Evolutionary conservation across 1,284 basidiomycete species (phyloP).

Genomic region (Pseudozyma tsukubaensis): DNA sequence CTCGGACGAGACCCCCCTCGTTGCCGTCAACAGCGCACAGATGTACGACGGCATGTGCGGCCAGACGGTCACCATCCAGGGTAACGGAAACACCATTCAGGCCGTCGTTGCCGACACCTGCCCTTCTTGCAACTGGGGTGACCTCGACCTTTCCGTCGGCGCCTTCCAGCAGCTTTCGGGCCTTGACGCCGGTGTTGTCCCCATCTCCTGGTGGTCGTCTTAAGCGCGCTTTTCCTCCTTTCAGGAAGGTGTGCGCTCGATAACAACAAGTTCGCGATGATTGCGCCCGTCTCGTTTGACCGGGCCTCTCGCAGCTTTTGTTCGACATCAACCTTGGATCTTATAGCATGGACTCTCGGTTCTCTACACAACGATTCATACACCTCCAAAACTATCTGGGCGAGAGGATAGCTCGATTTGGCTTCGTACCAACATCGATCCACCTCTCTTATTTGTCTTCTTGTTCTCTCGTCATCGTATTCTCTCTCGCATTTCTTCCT

Average conservation of each 20-base stretch:
- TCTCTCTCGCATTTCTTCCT: conserved; percentile 1
- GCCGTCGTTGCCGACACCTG: conserved; percentile 50
- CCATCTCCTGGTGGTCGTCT: conserved; percentile 44
- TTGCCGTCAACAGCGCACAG: conserved; percentile 49
- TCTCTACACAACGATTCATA: too few relatives aligned
- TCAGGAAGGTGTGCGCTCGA: neutral
- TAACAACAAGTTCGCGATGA: neutral
- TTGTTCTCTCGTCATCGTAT: conserved; percentile 9
- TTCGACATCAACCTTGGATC: neutral
- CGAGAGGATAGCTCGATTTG: conserved; percentile 2
- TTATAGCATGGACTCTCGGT: too few relatives aligned
- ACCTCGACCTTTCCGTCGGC: conserved; percentile 54
- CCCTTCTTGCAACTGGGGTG: conserved; percentile 50
- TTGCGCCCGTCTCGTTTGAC: conserved; percentile 9
- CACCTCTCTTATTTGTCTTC: neutral
- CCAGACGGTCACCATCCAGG: conserved; percentile 32
- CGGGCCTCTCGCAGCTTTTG: conserved; percentile 19
- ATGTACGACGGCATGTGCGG: conserved; percentile 41
- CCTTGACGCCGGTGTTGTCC: conserved; percentile 35
- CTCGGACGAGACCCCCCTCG: conserved; percentile 40
- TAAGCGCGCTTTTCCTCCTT: conserved; percentile 5
- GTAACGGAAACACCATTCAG: conserved; percentile 48
- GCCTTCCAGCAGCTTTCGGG: conserved; percentile 47
- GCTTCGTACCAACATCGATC: neutral
- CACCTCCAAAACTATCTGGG: neutral